phyloP scores from a whole-genome alignment of 495 filamentous ascomycete genomes.

The Alectoria sarmentosa region DNA sequence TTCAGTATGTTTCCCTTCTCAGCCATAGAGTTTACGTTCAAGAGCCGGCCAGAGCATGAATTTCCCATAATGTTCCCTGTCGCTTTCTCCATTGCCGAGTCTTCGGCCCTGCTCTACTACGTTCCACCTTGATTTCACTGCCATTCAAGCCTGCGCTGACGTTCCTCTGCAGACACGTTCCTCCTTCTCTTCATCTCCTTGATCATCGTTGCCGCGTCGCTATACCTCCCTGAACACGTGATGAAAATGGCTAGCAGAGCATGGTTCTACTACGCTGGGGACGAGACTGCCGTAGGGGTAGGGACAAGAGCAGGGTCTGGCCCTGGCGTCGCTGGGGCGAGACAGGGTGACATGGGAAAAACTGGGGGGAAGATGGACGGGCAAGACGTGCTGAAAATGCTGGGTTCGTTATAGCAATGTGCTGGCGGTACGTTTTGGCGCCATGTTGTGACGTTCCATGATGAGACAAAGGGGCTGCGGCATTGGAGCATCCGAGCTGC shows the following conservation, averaged over 20 bases:
- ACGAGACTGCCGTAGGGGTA: constrained; percentile 40
- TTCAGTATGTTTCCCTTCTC: constrained; percentile 54
- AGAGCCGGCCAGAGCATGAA: neutral
- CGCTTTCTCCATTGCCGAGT: neutral
- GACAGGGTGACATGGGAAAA: neutral
- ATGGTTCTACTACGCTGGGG: constrained; percentile 91
- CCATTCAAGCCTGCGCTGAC: constrained; percentile 5
- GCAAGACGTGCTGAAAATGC: constrained; percentile 18
- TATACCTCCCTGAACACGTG: constrained; percentile 91
- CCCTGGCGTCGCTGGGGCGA: constrained; percentile 9
- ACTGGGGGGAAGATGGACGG: constrained; percentile 10
- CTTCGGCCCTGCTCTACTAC: neutral
- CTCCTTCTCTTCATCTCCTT: constrained; percentile 81
- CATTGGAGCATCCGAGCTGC: neutral
- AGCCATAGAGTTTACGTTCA: neutral
- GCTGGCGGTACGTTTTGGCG: neutral
- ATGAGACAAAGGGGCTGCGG: neutral
- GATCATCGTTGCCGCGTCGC: constrained; percentile 72
- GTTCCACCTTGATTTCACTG: neutral
- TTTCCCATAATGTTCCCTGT: neutral
- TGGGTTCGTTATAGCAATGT: constrained; percentile 15
- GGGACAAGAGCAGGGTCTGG: constrained; percentile 11
- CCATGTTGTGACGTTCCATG: neutral
- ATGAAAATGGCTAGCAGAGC: constrained; percentile 67
- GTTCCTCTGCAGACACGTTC: constrained; percentile 60